Evolutionary conservation across 2,329 filamentous ascomycete genomes (phyloP).

Genomic region (Hirsutella thompsonii): DNA sequence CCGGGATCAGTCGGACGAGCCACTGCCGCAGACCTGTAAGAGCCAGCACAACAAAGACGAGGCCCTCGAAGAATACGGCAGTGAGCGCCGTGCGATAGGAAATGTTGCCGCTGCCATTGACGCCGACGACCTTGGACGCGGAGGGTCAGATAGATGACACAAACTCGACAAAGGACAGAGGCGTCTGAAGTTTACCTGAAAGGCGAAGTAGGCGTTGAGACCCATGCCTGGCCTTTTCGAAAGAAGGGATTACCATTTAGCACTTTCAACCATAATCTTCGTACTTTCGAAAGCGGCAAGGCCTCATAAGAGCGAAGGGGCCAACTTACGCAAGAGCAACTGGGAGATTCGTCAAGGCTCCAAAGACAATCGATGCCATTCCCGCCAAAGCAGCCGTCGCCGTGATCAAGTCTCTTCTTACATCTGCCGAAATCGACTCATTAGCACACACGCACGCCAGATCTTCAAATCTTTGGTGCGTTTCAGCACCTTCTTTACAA

Average conservation of each 20-base stretch:
- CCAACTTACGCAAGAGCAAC: slow-evolving; percentile 23
- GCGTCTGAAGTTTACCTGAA: slow-evolving; percentile 26
- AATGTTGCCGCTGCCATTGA: slow-evolving; percentile 41
- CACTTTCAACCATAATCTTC: too few relatives aligned
- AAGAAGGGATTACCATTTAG: neutral
- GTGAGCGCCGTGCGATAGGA: slow-evolving; percentile 49
- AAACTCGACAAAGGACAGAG: neutral
- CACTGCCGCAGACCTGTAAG: slow-evolving; percentile 60
- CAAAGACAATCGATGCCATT: slow-evolving; percentile 63
- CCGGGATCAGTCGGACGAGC: slow-evolving; percentile 53
- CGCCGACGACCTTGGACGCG: slow-evolving; percentile 39
- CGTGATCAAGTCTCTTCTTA: slow-evolving; percentile 69
- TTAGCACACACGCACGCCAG: too few relatives aligned
- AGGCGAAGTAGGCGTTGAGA: slow-evolving; percentile 55
- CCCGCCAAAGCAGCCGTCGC: slow-evolving; percentile 72
- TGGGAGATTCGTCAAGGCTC: slow-evolving; percentile 69
- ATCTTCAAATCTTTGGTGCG: slow-evolving; percentile 8
- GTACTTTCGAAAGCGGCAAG: too few relatives aligned
- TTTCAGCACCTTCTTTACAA: slow-evolving; percentile 39
- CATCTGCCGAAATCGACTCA: slow-evolving; percentile 20
- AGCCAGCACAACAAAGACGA: slow-evolving; percentile 51
- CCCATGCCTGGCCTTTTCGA: slow-evolving; percentile 48
- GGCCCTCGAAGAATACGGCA: slow-evolving; percentile 51
- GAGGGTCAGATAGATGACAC: neutral
- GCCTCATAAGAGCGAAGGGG: neutral